phyloP scores from a whole-genome alignment of 2,329 filamentous ascomycete species.

The Aspergillus tamarii region DNA sequence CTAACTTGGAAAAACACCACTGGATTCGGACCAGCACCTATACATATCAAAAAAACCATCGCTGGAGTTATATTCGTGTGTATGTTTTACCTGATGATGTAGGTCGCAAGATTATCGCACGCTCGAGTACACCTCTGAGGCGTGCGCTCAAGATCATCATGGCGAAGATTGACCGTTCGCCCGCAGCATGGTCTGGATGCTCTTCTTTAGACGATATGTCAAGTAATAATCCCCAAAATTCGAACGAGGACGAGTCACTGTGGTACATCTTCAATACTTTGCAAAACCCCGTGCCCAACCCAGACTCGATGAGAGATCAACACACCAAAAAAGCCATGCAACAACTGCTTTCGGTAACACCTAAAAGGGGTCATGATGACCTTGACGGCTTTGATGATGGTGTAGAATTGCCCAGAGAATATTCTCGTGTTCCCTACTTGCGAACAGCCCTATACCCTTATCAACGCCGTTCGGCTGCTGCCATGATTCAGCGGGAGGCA shows the following conservation, averaged over 20 bases:
- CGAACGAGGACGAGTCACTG: constrained; percentile 46
- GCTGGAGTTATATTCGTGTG: constrained; percentile 34
- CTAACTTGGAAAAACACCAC: constrained; percentile 32
- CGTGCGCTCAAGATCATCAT: constrained; percentile 44
- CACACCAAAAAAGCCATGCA: constrained; percentile 42
- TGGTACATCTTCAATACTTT: constrained; percentile 57
- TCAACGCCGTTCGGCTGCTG: constrained; percentile 75
- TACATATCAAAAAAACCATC: constrained; percentile 17
- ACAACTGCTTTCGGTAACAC: constrained; percentile 33
- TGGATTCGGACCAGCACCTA: constrained; percentile 39
- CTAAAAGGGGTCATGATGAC: constrained; percentile 12
- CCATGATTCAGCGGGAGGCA: constrained; percentile 82
- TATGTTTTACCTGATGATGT: constrained; percentile 48
- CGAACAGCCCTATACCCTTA: constrained; percentile 72
- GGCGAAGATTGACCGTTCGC: constrained; percentile 43
- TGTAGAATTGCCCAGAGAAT: constrained; percentile 15
- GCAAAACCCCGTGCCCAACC: constrained; percentile 40
- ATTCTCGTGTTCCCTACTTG: constrained; percentile 38
- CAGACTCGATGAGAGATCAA: constrained; percentile 33
- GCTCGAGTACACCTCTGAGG: constrained; percentile 36
- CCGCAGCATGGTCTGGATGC: constrained; percentile 42
- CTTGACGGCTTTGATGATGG: neutral
- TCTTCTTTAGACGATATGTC: constrained; percentile 14
- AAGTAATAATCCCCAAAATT: constrained; percentile 18
- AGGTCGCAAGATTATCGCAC: constrained; percentile 36